Evolutionary conservation across 257 asterid genomes (phyloP).

Genomic region (Solanum appendiculatum): DNA sequence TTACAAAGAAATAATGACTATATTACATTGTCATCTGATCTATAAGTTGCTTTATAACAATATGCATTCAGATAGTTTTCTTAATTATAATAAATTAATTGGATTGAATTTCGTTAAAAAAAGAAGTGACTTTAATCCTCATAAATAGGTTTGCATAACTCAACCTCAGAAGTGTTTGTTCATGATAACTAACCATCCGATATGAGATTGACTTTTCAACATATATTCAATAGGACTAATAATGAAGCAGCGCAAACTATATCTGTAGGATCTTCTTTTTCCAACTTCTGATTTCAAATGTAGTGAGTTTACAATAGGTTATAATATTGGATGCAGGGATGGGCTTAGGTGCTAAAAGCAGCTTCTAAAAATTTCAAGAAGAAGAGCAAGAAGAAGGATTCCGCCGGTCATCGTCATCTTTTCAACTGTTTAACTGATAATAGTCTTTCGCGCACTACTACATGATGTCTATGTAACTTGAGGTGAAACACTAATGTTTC

Average conservation of each 20-base stretch:
- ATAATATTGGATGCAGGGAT: conserved; percentile 23
- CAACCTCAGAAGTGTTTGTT: no score
- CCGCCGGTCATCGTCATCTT: no score
- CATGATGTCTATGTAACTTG: no score
- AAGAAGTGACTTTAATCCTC: neutral
- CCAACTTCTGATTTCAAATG: no score
- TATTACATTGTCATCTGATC: neutral
- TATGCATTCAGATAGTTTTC: neutral
- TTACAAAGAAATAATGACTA: neutral
- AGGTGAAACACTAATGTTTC: no score
- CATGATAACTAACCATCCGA: no score
- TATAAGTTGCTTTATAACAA: neutral
- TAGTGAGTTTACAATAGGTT: neutral
- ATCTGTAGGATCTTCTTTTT: neutral
- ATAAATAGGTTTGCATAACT: no score
- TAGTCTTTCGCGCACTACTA: no score
- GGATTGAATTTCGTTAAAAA: neutral
- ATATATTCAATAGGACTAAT: neutral
- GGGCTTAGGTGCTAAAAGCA: conserved; percentile 50
- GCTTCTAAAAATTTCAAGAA: conserved; percentile 65
- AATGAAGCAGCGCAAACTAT: neutral
- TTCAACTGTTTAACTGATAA: conserved; percentile 4
- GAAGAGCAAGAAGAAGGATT: conserved; percentile 33
- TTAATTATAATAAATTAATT: neutral
- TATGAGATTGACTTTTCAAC: no score